A percentile compares a stretch with the other conserved stretches of the same genome.
These are phyloP conservation scores for Starmerella apicola DNA, from an alignment of 805 yeast genomes.

Conservation along the genomic window DNA sequence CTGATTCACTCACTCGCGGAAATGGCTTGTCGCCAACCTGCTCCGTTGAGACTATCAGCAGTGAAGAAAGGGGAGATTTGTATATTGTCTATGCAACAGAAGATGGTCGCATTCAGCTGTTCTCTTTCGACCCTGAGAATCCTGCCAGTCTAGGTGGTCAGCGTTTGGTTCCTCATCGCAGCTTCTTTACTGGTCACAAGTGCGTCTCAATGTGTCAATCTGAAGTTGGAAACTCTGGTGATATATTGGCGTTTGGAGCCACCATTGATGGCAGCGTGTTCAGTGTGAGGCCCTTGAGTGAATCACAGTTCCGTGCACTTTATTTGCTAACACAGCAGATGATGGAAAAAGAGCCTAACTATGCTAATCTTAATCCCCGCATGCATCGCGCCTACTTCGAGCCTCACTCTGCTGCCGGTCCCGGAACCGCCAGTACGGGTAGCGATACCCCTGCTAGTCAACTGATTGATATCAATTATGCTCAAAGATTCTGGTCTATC, in stretches of 20 bases:
- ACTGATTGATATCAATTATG: slow-evolving; percentile 23
- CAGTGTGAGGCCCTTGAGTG: slow-evolving; percentile 61
- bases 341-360: slow-evolving; percentile 59
- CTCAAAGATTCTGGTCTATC: slow-evolving; percentile 22
- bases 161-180: slow-evolving; percentile 52
- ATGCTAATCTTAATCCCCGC: slow-evolving; percentile 68
- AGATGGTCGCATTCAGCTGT: slow-evolving; percentile 50
- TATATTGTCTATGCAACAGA: slow-evolving; percentile 58
- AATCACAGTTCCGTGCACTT: slow-evolving; percentile 63
- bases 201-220: slow-evolving; percentile 23
- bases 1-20: slow-evolving; percentile 28
- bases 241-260: slow-evolving; percentile 50
- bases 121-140: slow-evolving; percentile 88
- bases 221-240: slow-evolving; percentile 21
- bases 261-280: slow-evolving; percentile 70
- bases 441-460: slow-evolving; percentile 3
- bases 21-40: slow-evolving; percentile 15
- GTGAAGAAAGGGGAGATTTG: slow-evolving; percentile 39
- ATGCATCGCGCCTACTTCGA: slow-evolving; percentile 21
- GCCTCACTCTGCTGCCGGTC: not conserved
- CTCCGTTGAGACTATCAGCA: slow-evolving; percentile 34
- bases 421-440: not conserved
- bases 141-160: slow-evolving; percentile 73
- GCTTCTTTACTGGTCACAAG: slow-evolving; percentile 54
- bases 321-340: slow-evolving; percentile 81